Evolutionary conservation across 2,329 filamentous ascomycete genomes (phyloP).

Genomic region (Fusarium subtropicale): DNA sequence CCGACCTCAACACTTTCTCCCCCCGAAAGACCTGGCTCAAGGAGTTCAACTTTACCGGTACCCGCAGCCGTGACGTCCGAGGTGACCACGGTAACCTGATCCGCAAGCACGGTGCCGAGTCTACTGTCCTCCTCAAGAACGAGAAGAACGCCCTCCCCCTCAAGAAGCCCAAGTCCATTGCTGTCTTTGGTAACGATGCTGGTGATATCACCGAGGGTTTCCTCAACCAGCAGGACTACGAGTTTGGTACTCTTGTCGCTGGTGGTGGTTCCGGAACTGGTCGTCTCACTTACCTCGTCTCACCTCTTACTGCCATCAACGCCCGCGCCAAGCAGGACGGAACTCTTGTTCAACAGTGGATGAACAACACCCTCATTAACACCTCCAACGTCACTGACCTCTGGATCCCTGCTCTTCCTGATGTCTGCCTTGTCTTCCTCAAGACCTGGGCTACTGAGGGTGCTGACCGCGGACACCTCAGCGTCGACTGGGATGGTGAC

Average conservation of each 20-base stretch:
- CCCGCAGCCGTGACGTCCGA: slow-evolving; percentile 63
- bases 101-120: slow-evolving; percentile 65
- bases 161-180: slow-evolving; percentile 66
- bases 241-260: slow-evolving; percentile 67
- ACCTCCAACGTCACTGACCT: slow-evolving; percentile 57
- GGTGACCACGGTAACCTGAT: slow-evolving; percentile 67
- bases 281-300: slow-evolving; percentile 53
- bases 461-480: slow-evolving; percentile 66
- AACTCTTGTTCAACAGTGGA: slow-evolving; percentile 59
- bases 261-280: slow-evolving; percentile 65
- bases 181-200: slow-evolving; percentile 65
- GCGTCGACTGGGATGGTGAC: slow-evolving; percentile 70
- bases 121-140: slow-evolving; percentile 81
- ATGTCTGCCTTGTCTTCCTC: slow-evolving; percentile 74
- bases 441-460: slow-evolving; percentile 75
- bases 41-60: slow-evolving; percentile 59
- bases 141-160: slow-evolving; percentile 69
- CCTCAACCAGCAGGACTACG: slow-evolving; percentile 71
- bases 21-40: slow-evolving; percentile 60
- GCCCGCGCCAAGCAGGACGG: slow-evolving; percentile 60
- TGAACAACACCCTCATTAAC: slow-evolving; percentile 60
- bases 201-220: slow-evolving; percentile 71
- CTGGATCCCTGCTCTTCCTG: slow-evolving; percentile 62
- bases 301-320: slow-evolving; percentile 55
- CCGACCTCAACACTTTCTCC: slow-evolving; percentile 62